These are phyloP conservation scores for Roridomyces roridus DNA, from an alignment of 768 basidiomycete genomes.

Conservation along the genomic window DNA sequence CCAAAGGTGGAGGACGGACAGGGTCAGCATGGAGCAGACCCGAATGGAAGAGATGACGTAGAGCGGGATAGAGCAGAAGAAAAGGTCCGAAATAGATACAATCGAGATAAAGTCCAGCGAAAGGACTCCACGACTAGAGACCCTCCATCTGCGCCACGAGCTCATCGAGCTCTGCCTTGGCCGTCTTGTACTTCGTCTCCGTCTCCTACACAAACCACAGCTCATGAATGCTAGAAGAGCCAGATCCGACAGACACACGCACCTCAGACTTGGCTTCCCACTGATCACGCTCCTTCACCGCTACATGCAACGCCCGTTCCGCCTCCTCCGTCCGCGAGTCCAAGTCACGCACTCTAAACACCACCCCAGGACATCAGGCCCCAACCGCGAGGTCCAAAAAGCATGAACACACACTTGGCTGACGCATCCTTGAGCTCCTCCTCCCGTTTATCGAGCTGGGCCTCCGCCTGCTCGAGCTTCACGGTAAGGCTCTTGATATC, in stretches of 20 bases:
- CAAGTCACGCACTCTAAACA: not conserved
- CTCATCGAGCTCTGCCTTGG: slow-evolving; percentile 10
- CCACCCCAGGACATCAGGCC: not conserved
- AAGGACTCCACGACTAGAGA: not conserved
- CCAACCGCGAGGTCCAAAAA: no score
- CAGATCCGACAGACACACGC: not conserved
- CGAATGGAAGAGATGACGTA: no score
- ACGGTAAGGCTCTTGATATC: slow-evolving; percentile 63
- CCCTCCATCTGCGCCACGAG: slow-evolving; percentile 7
- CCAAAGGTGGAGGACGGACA: no score
- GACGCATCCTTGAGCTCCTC: slow-evolving; percentile 73
- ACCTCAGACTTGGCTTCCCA: slow-evolving; percentile 21
- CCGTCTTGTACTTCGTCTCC: not conserved
- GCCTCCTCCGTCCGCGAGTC: slow-evolving; percentile 18
- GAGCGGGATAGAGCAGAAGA: no score
- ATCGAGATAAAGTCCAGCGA: no score
- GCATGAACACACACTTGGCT: slow-evolving; percentile 64
- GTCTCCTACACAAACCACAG: no score
- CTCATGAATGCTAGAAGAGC: no score
- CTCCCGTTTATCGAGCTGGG: slow-evolving; percentile 29
- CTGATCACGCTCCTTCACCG: slow-evolving; percentile 12
- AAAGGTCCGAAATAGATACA: no score
- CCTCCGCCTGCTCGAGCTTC: slow-evolving; percentile 62
- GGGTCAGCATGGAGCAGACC: no score
- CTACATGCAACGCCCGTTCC: slow-evolving; percentile 2